phyloP scores from a whole-genome alignment of 2,329 filamentous ascomycete species.

The Clonostachys rhizophaga region DNA sequence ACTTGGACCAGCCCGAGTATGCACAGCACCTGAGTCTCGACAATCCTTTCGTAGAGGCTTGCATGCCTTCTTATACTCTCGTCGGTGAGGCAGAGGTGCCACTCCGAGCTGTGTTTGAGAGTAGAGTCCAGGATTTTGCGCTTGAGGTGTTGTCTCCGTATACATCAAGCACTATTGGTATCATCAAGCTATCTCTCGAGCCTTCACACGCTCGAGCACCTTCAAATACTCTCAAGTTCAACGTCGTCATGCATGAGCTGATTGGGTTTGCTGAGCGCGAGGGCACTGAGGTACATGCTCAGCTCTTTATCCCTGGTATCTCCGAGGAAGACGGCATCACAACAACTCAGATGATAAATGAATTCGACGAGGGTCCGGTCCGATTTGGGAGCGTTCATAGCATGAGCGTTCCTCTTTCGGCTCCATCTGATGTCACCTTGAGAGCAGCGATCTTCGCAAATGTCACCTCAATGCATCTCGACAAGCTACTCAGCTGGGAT shows the following conservation, averaged over 20 bases:
- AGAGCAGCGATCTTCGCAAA: slow-evolving; percentile 89
- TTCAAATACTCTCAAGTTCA: slow-evolving; percentile 92
- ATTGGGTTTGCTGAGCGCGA: slow-evolving; percentile 92
- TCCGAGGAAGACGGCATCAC: slow-evolving; percentile 89
- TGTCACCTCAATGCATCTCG: slow-evolving; percentile 88
- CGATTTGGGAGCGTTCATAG: slow-evolving; percentile 97
- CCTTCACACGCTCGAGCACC: slow-evolving; percentile 91
- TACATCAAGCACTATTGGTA: slow-evolving; percentile 84
- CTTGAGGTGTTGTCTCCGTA: slow-evolving; percentile 90
- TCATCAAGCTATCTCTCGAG: slow-evolving; percentile 85
- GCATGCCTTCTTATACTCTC: slow-evolving; percentile 87
- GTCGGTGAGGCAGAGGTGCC: slow-evolving; percentile 93
- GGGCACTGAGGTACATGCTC: slow-evolving; percentile 91
- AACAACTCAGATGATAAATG: slow-evolving; percentile 89
- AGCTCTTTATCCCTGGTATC: slow-evolving; percentile 90
- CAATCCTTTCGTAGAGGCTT: slow-evolving; percentile 88
- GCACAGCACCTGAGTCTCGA: slow-evolving; percentile 87
- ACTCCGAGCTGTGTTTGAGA: slow-evolving; percentile 88
- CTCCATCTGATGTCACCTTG: slow-evolving; percentile 66
- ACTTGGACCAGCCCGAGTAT: slow-evolving; percentile 92
- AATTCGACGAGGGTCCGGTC: slow-evolving; percentile 89
- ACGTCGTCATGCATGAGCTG: slow-evolving; percentile 96
- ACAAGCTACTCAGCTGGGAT: slow-evolving; percentile 97
- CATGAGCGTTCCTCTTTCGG: slow-evolving; percentile 83
- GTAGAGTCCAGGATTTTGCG: slow-evolving; percentile 87